These are phyloP conservation scores for Phytophthora tubulina DNA, from an alignment of 352 stramenopile species.

Conservation along the genomic window DNA sequence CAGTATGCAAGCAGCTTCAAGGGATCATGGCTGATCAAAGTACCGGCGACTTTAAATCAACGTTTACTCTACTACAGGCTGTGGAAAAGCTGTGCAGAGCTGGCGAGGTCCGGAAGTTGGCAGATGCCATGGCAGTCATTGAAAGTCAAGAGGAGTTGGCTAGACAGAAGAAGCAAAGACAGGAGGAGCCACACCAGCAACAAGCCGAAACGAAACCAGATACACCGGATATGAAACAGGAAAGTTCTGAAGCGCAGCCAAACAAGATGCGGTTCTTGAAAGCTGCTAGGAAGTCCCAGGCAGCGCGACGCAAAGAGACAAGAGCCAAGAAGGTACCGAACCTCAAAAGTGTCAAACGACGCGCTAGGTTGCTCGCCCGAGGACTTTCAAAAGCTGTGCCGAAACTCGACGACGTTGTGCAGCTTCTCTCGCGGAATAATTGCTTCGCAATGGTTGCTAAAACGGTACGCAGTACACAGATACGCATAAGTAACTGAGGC, in stretches of 20 bases:
- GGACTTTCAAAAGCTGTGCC: not conserved
- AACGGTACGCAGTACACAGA: slow-evolving; percentile 10
- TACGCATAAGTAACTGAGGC: no score
- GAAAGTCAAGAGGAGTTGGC: not conserved
- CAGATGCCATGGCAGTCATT: slow-evolving; percentile 9
- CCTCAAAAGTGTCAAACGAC: not conserved
- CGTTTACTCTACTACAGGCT: not conserved
- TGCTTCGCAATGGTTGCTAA: not conserved
- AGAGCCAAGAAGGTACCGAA: not conserved
- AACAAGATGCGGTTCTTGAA: slow-evolving; percentile 1
- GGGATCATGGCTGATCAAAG: slow-evolving; percentile 20
- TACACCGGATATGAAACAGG: not conserved
- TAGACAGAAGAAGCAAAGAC: not conserved
- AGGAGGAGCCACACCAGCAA: not conserved
- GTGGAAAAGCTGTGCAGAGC: slow-evolving; percentile 6
- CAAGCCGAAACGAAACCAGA: no score
- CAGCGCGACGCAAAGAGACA: not conserved
- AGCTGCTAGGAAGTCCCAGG: not conserved
- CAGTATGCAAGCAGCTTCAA: slow-evolving; percentile 11
- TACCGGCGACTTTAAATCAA: not conserved
- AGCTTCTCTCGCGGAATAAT: not conserved
- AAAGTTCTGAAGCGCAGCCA: not conserved
- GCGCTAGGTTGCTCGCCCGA: not conserved
- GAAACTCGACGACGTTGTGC: not conserved
- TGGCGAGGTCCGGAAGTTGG: slow-evolving; percentile 12